Conservation (phyloP, 2,329 filamentous ascomycete genomes). For the Trichoderma arundinaceum region DNA sequence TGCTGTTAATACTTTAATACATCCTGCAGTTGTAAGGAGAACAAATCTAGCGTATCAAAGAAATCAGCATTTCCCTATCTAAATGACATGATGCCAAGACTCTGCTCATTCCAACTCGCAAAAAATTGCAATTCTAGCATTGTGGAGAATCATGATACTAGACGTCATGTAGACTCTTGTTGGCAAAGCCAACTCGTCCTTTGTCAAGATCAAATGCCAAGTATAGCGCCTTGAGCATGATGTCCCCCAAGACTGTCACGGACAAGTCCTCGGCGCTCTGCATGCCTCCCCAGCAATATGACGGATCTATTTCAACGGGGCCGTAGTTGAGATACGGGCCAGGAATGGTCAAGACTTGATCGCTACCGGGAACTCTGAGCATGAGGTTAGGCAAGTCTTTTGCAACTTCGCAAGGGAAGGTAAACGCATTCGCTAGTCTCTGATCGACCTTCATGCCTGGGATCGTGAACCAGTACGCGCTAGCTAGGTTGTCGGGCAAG, state of each 20-base stretch:
- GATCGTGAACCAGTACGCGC: constrained; percentile 67
- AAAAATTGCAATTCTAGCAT: not conserved
- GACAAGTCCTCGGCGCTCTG: constrained; percentile 58
- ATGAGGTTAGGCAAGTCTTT: constrained; percentile 62
- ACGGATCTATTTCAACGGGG: constrained; percentile 52
- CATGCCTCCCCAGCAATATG: constrained; percentile 76
- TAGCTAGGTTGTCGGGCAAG: constrained; percentile 60
- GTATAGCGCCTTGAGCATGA: constrained; percentile 79
- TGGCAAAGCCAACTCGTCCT: constrained; percentile 50
- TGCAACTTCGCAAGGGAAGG: constrained; percentile 62
- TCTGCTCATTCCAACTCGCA: not conserved
- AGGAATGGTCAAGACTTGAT: constrained; percentile 58
- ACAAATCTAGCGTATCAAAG: constrained; percentile 1
- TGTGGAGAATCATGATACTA: not conserved
- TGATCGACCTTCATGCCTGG: constrained; percentile 57
- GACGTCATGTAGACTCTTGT: constrained; percentile 47
- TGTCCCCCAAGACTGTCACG: constrained; percentile 75
- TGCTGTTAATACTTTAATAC: too few relatives aligned
- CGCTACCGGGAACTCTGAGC: constrained; percentile 57
- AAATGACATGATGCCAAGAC: not conserved
- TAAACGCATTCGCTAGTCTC: constrained; percentile 53
- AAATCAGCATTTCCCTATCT: not conserved
- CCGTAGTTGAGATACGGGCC: constrained; percentile 63
- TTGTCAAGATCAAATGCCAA: constrained; percentile 68
- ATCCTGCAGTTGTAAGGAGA: too few relatives aligned